Evolutionary conservation across 305 asterid genomes (phyloP).

Genomic region (Solanum hybrid): DNA sequence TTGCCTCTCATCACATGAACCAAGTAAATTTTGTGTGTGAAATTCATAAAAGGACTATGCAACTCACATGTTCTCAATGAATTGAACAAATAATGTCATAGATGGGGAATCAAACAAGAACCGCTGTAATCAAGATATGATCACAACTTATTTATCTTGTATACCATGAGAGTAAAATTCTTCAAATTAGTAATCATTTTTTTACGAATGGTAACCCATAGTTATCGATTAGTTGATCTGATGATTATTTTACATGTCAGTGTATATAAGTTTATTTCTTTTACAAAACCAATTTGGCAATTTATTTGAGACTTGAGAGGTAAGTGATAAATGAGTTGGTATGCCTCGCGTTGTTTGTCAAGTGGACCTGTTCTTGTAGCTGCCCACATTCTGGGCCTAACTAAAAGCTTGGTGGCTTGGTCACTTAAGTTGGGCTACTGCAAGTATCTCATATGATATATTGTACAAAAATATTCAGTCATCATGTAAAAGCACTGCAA

Average conservation of each 20-base stretch:
- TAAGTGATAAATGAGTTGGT: not conserved
- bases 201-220: not conserved
- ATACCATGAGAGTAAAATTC: too few species aligned
- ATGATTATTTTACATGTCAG: not conserved
- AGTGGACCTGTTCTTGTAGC: not conserved
- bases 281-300: not conserved
- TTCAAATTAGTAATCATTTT: too few species aligned
- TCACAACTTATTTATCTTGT: not conserved
- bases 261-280: not conserved
- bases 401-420: too few species aligned
- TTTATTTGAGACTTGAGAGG: not conserved
- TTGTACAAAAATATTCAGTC: not conserved
- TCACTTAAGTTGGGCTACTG: not conserved
- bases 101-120: not conserved
- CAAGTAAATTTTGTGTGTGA: not conserved
- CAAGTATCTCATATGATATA: not conserved
- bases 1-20: not conserved
- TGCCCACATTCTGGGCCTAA: not conserved
- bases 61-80: not conserved
- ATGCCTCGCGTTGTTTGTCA: not conserved
- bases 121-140: not conserved
- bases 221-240: not conserved
- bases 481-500: not conserved
- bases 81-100: not conserved
- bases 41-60: not conserved